Evolutionary conservation across 1,139 yeast genomes (phyloP).

Genomic region (Protomyces arabidopsidicola): DNA sequence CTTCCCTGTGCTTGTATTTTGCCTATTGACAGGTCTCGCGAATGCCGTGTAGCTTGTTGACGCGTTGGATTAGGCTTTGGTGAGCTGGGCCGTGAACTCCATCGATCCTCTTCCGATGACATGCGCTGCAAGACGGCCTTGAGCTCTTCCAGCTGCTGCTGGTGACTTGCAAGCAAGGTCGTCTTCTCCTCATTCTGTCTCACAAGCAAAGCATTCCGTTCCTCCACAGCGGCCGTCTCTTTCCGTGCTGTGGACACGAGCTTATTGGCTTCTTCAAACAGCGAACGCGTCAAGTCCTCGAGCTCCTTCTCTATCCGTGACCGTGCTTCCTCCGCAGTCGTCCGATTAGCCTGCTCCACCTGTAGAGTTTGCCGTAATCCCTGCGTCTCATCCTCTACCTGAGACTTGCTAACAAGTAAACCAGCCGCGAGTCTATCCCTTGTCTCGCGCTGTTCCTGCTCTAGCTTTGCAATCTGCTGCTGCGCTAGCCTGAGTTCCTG

Average conservation of each 20-base stretch:
- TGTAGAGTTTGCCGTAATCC: conserved; percentile 31
- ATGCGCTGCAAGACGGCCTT: conserved; percentile 54
- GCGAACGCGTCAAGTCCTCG: conserved; percentile 62
- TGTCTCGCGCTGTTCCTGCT: conserved; percentile 35
- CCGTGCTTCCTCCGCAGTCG: conserved; percentile 50
- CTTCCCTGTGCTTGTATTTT: conserved; percentile 7
- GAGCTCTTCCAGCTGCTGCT: conserved; percentile 64
- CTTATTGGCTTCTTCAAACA: conserved; percentile 66
- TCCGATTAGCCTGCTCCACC: conserved; percentile 35
- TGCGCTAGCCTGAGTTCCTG: conserved; percentile 32
- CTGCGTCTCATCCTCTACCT: conserved; percentile 32
- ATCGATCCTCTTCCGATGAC: conserved; percentile 36
- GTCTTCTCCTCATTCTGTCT: conserved; percentile 72
- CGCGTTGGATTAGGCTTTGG: conserved; percentile 11
- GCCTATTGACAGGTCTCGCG: conserved; percentile 3
- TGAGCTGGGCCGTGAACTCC: conserved; percentile 8
- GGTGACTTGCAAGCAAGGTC: conserved; percentile 58
- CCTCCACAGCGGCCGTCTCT: conserved; percentile 41
- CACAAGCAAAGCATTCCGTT: conserved; percentile 51
- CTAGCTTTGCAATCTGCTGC: conserved; percentile 30
- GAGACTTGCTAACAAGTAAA: conserved; percentile 35
- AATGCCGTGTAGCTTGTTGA: conserved; percentile 7
- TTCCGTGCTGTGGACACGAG: conserved; percentile 65
- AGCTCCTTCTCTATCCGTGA: conserved; percentile 57
- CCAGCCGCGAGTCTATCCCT: conserved; percentile 36